Conservation (phyloP, 768 basidiomycete species). For the Termitomyces sp. region DNA sequence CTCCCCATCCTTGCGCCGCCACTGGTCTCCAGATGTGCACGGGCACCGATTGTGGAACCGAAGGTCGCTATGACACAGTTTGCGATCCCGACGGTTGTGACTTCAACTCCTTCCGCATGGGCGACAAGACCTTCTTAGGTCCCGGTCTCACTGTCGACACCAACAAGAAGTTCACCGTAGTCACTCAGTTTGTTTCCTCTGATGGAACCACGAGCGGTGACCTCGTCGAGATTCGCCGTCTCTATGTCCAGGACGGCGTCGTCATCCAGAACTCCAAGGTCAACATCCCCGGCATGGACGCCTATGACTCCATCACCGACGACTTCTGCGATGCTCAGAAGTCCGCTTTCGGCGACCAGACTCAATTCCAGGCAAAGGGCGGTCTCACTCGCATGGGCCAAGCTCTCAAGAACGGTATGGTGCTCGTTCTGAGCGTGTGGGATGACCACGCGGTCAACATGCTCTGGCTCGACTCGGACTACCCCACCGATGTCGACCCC, state of each 20-base stretch:
- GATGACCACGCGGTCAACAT: constrained; percentile 31
- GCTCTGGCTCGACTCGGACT: constrained; percentile 23
- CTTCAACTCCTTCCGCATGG: neutral
- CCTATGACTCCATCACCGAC: constrained; percentile 2
- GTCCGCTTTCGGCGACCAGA: constrained; percentile 37
- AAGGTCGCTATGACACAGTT: constrained; percentile 21
- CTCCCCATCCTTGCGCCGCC: constrained; percentile 44
- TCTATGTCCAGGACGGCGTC: constrained; percentile 1
- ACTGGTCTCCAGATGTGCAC: constrained; percentile 34
- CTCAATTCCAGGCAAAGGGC: constrained; percentile 35
- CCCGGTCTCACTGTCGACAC: constrained; percentile 40
- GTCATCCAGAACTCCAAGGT: neutral
- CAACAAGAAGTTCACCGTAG: constrained; percentile 44
- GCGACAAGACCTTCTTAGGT: neutral
- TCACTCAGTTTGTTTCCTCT: constrained; percentile 51
- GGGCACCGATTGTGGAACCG: constrained; percentile 31
- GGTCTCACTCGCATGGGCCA: constrained; percentile 30
- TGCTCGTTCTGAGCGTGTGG: constrained; percentile 35
- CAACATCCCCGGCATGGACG: constrained; percentile 40
- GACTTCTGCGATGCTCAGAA: constrained; percentile 26
- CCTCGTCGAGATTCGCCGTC: constrained; percentile 39
- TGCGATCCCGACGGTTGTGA: neutral
- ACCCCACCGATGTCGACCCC: constrained; percentile 18
- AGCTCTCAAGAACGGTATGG: constrained; percentile 36
- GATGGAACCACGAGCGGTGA: constrained; percentile 39